Evolutionary conservation across 306 rosid genomes (phyloP).

Genomic region (Malus sylvestris): DNA sequence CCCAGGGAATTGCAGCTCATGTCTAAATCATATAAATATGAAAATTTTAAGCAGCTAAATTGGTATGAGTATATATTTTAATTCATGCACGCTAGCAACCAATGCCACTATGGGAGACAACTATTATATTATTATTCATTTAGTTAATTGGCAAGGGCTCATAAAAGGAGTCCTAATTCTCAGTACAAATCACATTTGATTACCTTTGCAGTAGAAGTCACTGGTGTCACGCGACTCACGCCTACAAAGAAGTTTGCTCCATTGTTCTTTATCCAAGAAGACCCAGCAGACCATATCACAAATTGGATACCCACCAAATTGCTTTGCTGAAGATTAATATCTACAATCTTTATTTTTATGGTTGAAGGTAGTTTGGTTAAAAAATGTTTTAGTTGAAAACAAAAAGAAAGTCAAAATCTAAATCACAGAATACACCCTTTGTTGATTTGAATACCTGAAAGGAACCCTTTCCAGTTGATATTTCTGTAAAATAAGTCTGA

Average conservation of each 20-base stretch:
- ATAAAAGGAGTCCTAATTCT: background rate
- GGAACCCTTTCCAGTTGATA: constrained; percentile 12
- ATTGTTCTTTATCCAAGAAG: constrained; percentile 30
- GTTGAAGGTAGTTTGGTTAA: background rate
- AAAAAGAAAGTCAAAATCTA: background rate
- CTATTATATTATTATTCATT: background rate
- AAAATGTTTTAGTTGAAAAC: background rate
- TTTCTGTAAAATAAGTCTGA: constrained; percentile 26
- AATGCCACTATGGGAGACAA: background rate
- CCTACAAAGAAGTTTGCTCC: constrained; percentile 26
- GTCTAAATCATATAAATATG: background rate
- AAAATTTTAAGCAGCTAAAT: background rate
- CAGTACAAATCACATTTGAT: background rate
- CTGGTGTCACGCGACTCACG: constrained; percentile 10
- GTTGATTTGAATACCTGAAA: constrained; percentile 23
- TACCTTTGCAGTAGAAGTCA: constrained; percentile 18
- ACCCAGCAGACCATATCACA: constrained; percentile 26
- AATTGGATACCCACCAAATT: constrained; percentile 26
- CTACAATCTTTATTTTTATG: constrained; percentile 9
- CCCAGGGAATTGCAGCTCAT: background rate
- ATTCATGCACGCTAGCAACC: background rate
- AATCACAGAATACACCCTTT: background rate
- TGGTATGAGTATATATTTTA: background rate
- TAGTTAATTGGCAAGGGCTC: background rate
- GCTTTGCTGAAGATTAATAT: constrained; percentile 26